A percentile compares a stretch with the other conserved stretches of the same genome.
Evolutionary conservation across 2,329 filamentous ascomycete genomes (phyloP).

Genomic region (Aspergillus brasiliensis): DNA sequence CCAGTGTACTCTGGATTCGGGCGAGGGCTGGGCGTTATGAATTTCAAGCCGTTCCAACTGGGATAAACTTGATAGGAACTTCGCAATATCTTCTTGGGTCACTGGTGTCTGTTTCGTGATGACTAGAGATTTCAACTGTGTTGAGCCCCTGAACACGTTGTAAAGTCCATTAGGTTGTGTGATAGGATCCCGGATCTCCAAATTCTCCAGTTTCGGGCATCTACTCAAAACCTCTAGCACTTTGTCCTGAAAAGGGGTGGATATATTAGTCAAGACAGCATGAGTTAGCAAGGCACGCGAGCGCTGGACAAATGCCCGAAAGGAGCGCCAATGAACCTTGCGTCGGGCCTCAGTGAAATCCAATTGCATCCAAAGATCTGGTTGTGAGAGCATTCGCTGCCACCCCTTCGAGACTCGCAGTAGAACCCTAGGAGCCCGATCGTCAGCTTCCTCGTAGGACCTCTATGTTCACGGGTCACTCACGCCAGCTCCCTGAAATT

Average conservation of each 20-base stretch:
- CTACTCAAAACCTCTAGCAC: constrained; percentile 35
- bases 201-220: constrained; percentile 36
- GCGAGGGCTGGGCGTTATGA: constrained; percentile 22
- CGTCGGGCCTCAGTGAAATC: constrained; percentile 53
- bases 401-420: constrained; percentile 60
- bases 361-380: constrained; percentile 55
- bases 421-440: constrained; percentile 38
- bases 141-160: constrained; percentile 29
- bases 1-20: constrained; percentile 16
- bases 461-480: constrained; percentile 8
- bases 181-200: constrained; percentile 30
- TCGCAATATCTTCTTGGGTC: constrained; percentile 27
- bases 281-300: constrained; percentile 38
- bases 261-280: constrained; percentile 34
- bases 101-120: constrained; percentile 29
- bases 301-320: constrained; percentile 38
- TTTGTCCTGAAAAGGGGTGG: constrained; percentile 26
- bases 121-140: constrained; percentile 28
- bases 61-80: constrained; percentile 29
- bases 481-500: constrained; percentile 55
- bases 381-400: constrained; percentile 53
- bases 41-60: constrained; percentile 32
- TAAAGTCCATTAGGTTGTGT: constrained; percentile 24
- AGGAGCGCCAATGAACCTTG: constrained; percentile 43
- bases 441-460: neutral